Conservation (phyloP, 306 rosid genomes). For the Medicago ruthenica region DNA sequence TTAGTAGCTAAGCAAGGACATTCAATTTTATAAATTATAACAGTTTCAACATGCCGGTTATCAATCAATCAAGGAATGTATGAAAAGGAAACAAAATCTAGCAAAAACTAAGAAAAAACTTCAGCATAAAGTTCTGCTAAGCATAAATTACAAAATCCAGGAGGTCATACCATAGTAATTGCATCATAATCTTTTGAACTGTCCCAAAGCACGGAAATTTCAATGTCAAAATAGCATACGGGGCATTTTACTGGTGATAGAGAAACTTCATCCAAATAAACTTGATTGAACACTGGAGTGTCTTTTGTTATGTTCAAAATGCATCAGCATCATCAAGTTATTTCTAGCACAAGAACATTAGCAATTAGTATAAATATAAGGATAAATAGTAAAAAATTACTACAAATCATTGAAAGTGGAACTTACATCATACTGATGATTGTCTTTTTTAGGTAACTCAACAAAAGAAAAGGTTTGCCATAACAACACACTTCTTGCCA, state of each 20-base stretch:
- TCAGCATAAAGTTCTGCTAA: constrained; percentile 9
- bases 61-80: background rate
- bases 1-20: constrained; percentile 12
- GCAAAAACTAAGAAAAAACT: too few species aligned
- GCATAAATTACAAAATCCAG: constrained; percentile 6
- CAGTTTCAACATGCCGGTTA: too few species aligned
- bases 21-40: too few species aligned
- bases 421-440: constrained; percentile 96
- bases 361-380: background rate
- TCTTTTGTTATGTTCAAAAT: constrained; percentile 42
- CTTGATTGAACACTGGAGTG: constrained; percentile 34
- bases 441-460: constrained; percentile 83
- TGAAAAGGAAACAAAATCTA: too few species aligned
- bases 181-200: too few species aligned
- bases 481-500: constrained; percentile 72
- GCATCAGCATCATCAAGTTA: too few species aligned
- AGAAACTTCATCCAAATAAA: constrained; percentile 54
- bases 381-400: background rate
- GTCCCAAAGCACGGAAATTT: constrained; percentile 22
- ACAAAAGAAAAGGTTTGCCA: constrained; percentile 91
- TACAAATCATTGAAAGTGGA: background rate
- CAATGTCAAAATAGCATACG: constrained; percentile 65
- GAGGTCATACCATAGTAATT: constrained; percentile 24
- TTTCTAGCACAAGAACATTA: background rate
- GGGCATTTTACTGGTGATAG: constrained; percentile 62